These are phyloP conservation scores for Mortierella claussenii DNA, from an alignment of 192 early-diverging fungal genomes.

Conservation along the genomic window DNA sequence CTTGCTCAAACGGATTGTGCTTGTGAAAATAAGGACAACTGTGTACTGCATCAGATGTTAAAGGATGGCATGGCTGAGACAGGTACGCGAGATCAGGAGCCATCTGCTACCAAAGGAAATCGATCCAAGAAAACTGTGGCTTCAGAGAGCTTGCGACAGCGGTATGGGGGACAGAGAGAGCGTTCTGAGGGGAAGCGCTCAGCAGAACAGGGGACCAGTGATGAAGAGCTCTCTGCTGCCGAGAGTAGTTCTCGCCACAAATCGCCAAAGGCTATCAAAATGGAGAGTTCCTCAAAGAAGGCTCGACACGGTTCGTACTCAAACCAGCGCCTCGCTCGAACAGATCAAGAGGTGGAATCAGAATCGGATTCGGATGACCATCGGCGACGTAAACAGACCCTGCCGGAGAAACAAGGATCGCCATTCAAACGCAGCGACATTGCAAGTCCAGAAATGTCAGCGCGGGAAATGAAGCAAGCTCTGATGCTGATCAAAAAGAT, in stretches of 20 bases:
- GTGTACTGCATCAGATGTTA: constrained; percentile 56
- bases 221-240: constrained; percentile 22
- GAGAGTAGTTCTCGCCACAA: constrained; percentile 36
- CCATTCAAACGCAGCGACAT: constrained; percentile 16
- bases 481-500: constrained; percentile 42
- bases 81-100: constrained; percentile 20
- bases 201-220: constrained; percentile 35
- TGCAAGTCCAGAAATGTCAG: constrained; percentile 23
- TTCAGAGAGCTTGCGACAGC: constrained; percentile 30
- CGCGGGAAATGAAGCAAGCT: constrained; percentile 45
- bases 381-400: constrained; percentile 24
- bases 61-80: constrained; percentile 45
- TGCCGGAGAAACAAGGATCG: constrained; percentile 11
- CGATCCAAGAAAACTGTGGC: constrained; percentile 15
- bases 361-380: constrained; percentile 42
- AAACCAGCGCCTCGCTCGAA: not conserved
- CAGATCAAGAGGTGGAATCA: constrained; percentile 15
- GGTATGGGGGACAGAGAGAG: constrained; percentile 29
- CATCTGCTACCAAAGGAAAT: constrained; percentile 10
- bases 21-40: constrained; percentile 53
- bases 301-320: constrained; percentile 17
- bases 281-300: constrained; percentile 37
- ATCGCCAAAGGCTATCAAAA: constrained; percentile 20
- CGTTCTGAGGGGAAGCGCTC: constrained; percentile 24
- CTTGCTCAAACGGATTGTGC: constrained; percentile 59